Conservation (phyloP, 1,139 yeast species). For the Sugiyamaella xylanicola region DNA sequence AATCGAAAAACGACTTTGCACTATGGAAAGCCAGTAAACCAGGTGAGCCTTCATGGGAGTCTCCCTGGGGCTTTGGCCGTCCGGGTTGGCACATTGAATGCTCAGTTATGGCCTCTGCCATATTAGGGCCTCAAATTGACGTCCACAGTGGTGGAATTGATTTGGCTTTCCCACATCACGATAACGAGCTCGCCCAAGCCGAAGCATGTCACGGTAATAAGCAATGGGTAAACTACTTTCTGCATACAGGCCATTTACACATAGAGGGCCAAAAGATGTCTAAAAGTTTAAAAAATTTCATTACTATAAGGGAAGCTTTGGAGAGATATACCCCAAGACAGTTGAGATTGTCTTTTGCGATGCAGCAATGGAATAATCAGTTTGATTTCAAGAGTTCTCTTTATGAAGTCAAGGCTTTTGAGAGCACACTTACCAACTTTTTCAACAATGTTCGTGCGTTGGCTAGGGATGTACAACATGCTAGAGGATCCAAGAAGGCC, state of each 20-base stretch:
- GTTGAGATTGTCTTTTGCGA: slow-evolving; percentile 84
- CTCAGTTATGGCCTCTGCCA: slow-evolving; percentile 96
- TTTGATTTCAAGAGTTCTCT: slow-evolving; percentile 87
- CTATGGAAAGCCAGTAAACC: slow-evolving; percentile 96
- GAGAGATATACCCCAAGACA: slow-evolving; percentile 72
- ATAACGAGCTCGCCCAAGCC: slow-evolving; percentile 94
- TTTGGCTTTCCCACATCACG: slow-evolving; percentile 99
- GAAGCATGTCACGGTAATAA: slow-evolving; percentile 88
- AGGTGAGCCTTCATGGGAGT: slow-evolving; percentile 95
- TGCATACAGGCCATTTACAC: slow-evolving; percentile 96
- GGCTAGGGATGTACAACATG: slow-evolving; percentile 55
- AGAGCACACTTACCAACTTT: slow-evolving; percentile 73
- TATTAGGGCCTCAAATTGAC: slow-evolving; percentile 81
- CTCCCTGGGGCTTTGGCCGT: slow-evolving; percentile 97
- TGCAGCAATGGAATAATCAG: slow-evolving; percentile 90
- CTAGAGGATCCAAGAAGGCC: slow-evolving; percentile 64
- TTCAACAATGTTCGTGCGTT: slow-evolving; percentile 84
- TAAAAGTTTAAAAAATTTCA: slow-evolving; percentile 89
- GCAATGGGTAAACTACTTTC: slow-evolving; percentile 96
- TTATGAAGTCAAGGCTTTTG: slow-evolving; percentile 74
- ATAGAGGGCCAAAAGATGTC: slow-evolving; percentile 99
- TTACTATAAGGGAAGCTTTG: slow-evolving; percentile 91
- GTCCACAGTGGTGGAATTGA: slow-evolving; percentile 98
- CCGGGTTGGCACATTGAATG: slow-evolving; percentile 99
- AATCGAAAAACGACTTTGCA: slow-evolving; percentile 84